Percentiles rank a stretch among this genome's conserved stretches.
These are phyloP conservation scores for sorghum (Sorghum bicolor) DNA, from an alignment of 176 grass and related monocot genomes.

Conservation along the genomic window Sorghum_bicolor_NCBIv3 NC_012870.2:45657501-45658000, in stretches of 20 bases:
- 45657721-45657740: slow-evolving; percentile 68
- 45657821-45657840: too few species aligned
- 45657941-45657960: background rate
- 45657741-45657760: slow-evolving; percentile 70
- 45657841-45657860: too few species aligned
- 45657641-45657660: too few species aligned
- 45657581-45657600: too few species aligned
- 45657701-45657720: slow-evolving; percentile 55
- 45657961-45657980: background rate
- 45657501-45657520: too few species aligned
- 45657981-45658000: too few species aligned
- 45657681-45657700: slow-evolving; percentile 11
- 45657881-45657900: background rate
- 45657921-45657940: background rate
- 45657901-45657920: too few species aligned
- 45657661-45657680: background rate
- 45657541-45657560: too few species aligned
- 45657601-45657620: too few species aligned
- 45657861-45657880: background rate
- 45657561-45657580: too few species aligned
- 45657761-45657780: background rate
- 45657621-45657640: too few species aligned
- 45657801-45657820: slow-evolving; percentile 29
- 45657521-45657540: too few species aligned
- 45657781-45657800: background rate